Conservation (phyloP, 2,329 filamentous ascomycete species). For the Trichoderma polysporum region DNA sequence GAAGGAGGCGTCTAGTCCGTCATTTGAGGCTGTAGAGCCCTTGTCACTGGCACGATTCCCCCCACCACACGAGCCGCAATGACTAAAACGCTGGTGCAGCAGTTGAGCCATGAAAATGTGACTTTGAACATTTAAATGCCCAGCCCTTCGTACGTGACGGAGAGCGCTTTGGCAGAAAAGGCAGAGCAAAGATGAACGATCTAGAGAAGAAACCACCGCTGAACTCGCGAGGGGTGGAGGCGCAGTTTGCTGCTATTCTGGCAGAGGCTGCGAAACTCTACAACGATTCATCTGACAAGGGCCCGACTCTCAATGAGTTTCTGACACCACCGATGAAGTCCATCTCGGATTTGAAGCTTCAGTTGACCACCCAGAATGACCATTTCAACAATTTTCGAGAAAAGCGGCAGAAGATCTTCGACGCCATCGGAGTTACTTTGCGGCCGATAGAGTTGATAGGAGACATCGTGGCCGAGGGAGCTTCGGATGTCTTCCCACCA, state of each 20-base stretch:
- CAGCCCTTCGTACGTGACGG: neutral
- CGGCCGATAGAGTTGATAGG: slow-evolving; percentile 43
- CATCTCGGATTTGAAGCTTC: slow-evolving; percentile 34
- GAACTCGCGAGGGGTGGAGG: neutral
- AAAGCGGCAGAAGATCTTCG: slow-evolving; percentile 37
- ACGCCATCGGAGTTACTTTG: slow-evolving; percentile 34
- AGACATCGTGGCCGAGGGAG: slow-evolving; percentile 38
- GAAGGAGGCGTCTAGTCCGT: slow-evolving; percentile 5
- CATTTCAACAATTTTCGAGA: slow-evolving; percentile 40
- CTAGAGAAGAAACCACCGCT: neutral
- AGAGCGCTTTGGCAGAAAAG: neutral
- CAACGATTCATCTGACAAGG: slow-evolving; percentile 31
- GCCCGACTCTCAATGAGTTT: slow-evolving; percentile 32
- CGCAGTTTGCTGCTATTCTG: slow-evolving; percentile 33
- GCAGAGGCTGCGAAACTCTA: slow-evolving; percentile 37
- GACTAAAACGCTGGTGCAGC: neutral
- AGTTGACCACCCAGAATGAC: slow-evolving; percentile 38
- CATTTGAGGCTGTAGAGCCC: slow-evolving; percentile 6
- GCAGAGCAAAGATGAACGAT: slow-evolving; percentile 9
- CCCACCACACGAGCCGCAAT: neutral
- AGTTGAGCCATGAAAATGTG: neutral
- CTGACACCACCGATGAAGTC: slow-evolving; percentile 35
- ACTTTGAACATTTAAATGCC: neutral
- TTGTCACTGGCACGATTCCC: neutral
- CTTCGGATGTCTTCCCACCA: slow-evolving; percentile 41